Conservation (phyloP, 2,329 filamentous ascomycete species). For the Diaporthe sp. region DNA sequence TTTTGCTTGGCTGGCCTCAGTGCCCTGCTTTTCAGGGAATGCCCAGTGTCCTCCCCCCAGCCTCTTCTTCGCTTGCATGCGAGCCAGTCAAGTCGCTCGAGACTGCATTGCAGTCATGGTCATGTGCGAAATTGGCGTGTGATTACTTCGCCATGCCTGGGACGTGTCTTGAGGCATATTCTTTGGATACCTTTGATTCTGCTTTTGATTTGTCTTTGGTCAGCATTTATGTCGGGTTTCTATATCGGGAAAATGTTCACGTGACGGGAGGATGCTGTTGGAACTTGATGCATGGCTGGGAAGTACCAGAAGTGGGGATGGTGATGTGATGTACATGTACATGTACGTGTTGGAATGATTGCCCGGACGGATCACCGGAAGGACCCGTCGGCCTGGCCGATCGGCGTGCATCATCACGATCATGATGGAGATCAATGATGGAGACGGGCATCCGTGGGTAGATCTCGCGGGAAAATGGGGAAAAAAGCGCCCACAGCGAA, state of each 20-base stretch:
- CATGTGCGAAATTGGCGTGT: background rate
- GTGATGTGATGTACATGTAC: background rate
- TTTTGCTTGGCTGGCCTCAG: background rate
- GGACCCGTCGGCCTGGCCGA: conserved; percentile 11
- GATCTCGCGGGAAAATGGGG: conserved; percentile 1
- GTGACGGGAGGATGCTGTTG: conserved; percentile 5
- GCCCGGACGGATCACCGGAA: conserved; percentile 3
- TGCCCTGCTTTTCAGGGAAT: background rate
- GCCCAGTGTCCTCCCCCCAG: background rate
- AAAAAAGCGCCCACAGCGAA: background rate
- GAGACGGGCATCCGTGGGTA: conserved; percentile 15
- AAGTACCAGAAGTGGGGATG: conserved; percentile 17
- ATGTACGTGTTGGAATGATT: background rate
- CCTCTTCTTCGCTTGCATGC: background rate
- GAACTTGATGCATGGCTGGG: background rate
- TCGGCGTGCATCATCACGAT: background rate
- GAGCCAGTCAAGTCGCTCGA: background rate
- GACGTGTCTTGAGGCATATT: conserved; percentile 31
- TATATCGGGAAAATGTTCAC: background rate
- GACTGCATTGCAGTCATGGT: background rate
- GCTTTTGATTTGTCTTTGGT: background rate
- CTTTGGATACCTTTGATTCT: conserved; percentile 29
- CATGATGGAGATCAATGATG: conserved; percentile 15
- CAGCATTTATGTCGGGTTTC: background rate
- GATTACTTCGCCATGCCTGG: conserved; percentile 16